Conservation (phyloP, 2,329 filamentous ascomycete genomes). For the Talaromyces verruculosus region DNA sequence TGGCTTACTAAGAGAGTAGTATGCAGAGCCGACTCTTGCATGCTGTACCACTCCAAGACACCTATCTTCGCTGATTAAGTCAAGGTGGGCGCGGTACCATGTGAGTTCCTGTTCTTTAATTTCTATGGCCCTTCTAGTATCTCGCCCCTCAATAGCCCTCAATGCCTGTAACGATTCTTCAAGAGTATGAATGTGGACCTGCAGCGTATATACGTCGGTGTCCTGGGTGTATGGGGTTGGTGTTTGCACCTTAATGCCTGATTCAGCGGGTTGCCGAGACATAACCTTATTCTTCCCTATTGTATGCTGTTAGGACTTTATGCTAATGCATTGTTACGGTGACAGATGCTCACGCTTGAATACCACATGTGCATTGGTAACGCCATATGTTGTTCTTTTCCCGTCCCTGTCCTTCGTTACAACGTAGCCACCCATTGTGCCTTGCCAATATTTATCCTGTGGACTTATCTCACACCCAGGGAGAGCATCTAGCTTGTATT, state of each 20-base stretch:
- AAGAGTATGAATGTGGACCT: not conserved
- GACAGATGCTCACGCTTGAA: not conserved
- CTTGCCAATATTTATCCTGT: not conserved
- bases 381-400: not conserved
- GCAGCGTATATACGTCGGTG: not conserved
- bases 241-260: not conserved
- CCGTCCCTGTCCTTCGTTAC: not conserved
- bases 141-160: not conserved
- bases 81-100: not conserved
- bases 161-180: not conserved
- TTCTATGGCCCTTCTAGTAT: not conserved
- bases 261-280: not conserved
- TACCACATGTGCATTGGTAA: not conserved
- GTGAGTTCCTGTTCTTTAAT: not conserved
- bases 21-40: not conserved
- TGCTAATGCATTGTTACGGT: not conserved
- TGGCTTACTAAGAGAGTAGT: not conserved
- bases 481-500: not conserved
- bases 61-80: not conserved
- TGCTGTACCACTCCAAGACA: not conserved
- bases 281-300: not conserved
- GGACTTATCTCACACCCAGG: not conserved
- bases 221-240: not conserved
- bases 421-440: not conserved
- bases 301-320: not conserved